Evolutionary conservation across 2,329 filamentous ascomycete species (phyloP), one percentile per base, ranked within the genome.

Genomic region (Pseudocercospora crystallina): DNA sequence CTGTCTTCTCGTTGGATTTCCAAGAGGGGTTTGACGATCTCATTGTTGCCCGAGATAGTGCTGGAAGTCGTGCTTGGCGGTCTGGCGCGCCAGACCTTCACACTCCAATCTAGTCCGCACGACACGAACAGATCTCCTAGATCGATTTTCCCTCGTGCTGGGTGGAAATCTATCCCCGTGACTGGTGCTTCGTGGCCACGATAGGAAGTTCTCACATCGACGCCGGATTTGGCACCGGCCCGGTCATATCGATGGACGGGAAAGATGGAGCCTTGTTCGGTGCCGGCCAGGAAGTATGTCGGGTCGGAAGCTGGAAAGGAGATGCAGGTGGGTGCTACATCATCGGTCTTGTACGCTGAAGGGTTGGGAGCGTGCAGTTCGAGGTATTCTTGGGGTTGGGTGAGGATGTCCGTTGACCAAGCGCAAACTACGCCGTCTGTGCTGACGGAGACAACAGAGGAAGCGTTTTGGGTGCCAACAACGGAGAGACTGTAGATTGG

Each of bases 331-430:
- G 95, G 94, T 47, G 90, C 90, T 43, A 99, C 84, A 65, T 99
- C 94, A 71, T 99, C 95, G 4, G 90, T 92, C 41, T 69, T 69
- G 58, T 66, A 67, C 70, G 90, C 92, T 61, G 89, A 86, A 5
- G 74, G 70, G 5, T 92, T 90, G 3, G 92, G 92, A 2, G 90
- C 89, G 53, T 85, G 86, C 10, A 99, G 80, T 64, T 95, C 90
- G 36, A 99, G 82, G 48, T 90, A 86, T 74, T 99, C 94, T 71
- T 97, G 92, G 0, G 94, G 94, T 70, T 96, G 90, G 1, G 92
- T 90, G 54, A 99, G 87, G 83, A 99, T 97, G 70, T 99, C 95
- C 58, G 96, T 90, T 48, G 89, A 91, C 94, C 94, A 99, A 41
- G 91, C 89, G 70, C 94, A 99, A 36, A 97, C 90, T 8, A 95